Evolutionary conservation across 2,329 filamentous ascomycete genomes (phyloP).

Genomic region (Neonectria punicea): DNA sequence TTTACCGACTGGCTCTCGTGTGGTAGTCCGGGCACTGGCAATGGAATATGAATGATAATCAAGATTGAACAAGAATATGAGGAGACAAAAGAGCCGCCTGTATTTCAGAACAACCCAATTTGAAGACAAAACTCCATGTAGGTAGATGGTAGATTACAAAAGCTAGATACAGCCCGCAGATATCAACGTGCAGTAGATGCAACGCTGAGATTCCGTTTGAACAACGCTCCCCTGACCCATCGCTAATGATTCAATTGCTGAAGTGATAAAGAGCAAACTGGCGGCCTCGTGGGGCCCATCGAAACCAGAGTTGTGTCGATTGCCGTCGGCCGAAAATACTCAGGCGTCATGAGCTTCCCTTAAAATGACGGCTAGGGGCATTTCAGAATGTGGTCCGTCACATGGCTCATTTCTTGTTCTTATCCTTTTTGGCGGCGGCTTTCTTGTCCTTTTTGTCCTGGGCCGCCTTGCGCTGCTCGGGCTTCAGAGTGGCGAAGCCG

Average conservation of each 20-base stretch:
- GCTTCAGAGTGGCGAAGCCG: constrained; percentile 69
- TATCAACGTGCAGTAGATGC: background rate
- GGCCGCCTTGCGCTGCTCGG: constrained; percentile 68
- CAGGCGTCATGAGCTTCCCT: background rate
- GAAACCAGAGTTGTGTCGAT: background rate
- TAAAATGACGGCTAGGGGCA: background rate
- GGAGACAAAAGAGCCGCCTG: background rate
- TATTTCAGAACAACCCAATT: background rate
- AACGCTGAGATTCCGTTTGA: background rate
- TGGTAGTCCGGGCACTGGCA: background rate
- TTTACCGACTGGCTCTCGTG: constrained; percentile 34
- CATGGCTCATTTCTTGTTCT: constrained; percentile 29
- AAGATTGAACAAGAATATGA: background rate
- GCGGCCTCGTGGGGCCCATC: background rate
- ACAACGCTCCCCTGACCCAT: background rate
- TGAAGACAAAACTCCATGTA: constrained; percentile 21
- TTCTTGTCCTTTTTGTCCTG: constrained; percentile 55
- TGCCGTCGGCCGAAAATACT: background rate
- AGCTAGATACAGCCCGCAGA: constrained; percentile 11
- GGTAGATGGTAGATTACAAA: constrained; percentile 23
- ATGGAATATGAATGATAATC: background rate
- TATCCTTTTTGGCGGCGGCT: constrained; percentile 43
- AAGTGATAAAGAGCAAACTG: background rate
- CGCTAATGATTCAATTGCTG: constrained; percentile 9
- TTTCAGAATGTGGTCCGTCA: background rate